Evolutionary conservation across 1,284 basidiomycete species (phyloP).

Genomic region (Entoloma clypeatum): DNA sequence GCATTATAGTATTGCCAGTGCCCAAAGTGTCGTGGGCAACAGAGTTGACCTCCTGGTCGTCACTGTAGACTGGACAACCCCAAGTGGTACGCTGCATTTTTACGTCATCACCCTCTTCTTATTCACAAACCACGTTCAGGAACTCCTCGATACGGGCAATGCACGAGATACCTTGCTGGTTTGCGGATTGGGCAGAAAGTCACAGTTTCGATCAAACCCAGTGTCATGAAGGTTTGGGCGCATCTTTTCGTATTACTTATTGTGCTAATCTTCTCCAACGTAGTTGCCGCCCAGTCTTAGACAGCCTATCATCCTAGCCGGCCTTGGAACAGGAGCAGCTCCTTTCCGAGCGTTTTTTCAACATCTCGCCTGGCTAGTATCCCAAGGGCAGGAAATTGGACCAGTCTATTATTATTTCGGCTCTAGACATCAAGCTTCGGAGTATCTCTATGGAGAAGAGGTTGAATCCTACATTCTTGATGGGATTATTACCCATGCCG

Average conservation of each 20-base stretch:
- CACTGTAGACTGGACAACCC: conserved; percentile 91
- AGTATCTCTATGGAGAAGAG: conserved; percentile 96
- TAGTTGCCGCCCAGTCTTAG: conserved; percentile 79
- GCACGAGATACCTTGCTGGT: conserved; percentile 89
- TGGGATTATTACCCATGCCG: conserved; percentile 82
- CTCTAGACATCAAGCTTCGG: conserved; percentile 89
- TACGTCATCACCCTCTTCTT: conserved; percentile 5
- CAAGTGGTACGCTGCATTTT: conserved; percentile 53
- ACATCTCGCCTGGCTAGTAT: conserved; percentile 81
- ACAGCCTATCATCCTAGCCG: conserved; percentile 98
- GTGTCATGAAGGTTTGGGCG: conserved; percentile 89
- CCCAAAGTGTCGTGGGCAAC: conserved; percentile 92
- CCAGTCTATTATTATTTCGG: conserved; percentile 98
- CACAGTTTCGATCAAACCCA: conserved; percentile 97
- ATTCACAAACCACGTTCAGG: conserved; percentile 41
- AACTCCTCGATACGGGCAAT: conserved; percentile 85
- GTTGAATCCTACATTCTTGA: conserved; percentile 82
- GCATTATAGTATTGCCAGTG: conserved; percentile 97
- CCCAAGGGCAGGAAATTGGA: conserved; percentile 79
- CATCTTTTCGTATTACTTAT: not conserved
- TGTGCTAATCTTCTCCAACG: not conserved
- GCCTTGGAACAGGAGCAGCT: conserved; percentile 95
- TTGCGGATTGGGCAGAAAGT: conserved; percentile 88
- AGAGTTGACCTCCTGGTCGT: conserved; percentile 94
- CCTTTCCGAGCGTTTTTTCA: conserved; percentile 99